Conservation (phyloP, 2,329 filamentous ascomycete species). For the Ophiostoma australiae region DNA sequence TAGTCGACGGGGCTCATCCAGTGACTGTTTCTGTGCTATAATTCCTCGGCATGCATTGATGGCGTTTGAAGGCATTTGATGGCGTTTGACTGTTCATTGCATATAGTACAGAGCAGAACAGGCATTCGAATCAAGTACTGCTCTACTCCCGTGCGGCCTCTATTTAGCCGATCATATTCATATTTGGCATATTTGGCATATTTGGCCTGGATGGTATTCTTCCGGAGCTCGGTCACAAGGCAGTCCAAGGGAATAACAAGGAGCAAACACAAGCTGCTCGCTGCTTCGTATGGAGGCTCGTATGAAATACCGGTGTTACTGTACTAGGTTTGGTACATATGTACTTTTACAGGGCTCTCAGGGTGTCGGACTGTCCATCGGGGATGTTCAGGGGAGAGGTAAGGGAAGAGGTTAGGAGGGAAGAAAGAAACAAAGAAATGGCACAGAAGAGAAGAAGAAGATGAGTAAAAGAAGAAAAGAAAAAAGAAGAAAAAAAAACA, state of each 20-base stretch:
- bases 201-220: not conserved
- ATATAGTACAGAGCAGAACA: too few relatives aligned
- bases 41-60: not conserved
- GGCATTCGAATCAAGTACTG: too few relatives aligned
- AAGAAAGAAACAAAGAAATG: not conserved
- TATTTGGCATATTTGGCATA: too few relatives aligned
- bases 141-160: too few relatives aligned
- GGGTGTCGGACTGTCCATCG: constrained; percentile 1
- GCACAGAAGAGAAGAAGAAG: not conserved
- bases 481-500: not conserved
- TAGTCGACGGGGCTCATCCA: not conserved
- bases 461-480: not conserved
- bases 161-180: not conserved
- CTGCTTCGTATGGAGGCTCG: not conserved
- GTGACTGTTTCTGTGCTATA: too few relatives aligned
- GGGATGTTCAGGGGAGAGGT: not conserved
- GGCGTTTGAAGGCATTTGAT: not conserved
- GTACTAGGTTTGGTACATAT: not conserved
- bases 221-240: not conserved
- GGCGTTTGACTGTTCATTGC: not conserved
- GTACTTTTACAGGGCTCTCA: constrained; percentile 4
- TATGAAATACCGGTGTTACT: not conserved
- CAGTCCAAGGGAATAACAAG: not conserved
- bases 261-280: not conserved
- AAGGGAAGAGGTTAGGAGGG: not conserved